Conservation (phyloP, 345 rosid species). For the Pseudoturritis turrita region DNA sequence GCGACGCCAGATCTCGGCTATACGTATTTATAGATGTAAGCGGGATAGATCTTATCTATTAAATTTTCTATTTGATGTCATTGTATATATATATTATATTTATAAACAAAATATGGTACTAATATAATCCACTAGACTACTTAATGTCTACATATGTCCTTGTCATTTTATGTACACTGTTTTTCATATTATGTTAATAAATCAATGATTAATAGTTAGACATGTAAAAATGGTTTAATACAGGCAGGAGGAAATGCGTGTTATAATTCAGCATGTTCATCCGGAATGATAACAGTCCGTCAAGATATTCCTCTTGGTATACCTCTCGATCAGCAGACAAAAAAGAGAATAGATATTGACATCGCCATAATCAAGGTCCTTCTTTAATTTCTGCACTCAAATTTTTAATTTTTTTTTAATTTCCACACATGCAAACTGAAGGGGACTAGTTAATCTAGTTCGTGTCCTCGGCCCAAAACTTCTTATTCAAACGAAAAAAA, state of each 20-base stretch:
- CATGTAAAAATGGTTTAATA: not conserved
- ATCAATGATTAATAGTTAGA: not conserved
- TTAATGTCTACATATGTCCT: too few relatives aligned
- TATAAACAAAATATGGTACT: too few relatives aligned
- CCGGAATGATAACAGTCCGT: not conserved
- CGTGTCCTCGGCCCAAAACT: too few relatives aligned
- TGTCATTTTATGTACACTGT: too few relatives aligned
- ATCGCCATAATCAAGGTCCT: not conserved
- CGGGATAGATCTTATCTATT: not conserved
- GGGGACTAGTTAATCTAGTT: too few relatives aligned
- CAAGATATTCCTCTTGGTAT: not conserved
- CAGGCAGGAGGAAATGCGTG: not conserved
- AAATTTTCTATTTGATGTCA: too few relatives aligned
- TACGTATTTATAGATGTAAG: not conserved
- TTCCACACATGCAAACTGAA: not conserved
- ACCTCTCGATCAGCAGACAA: too few relatives aligned
- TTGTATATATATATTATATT: too few relatives aligned
- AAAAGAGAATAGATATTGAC: not conserved
- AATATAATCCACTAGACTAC: too few relatives aligned
- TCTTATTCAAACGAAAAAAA: too few relatives aligned
- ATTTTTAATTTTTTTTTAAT: not conserved
- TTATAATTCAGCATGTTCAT: not conserved
- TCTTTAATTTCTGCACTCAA: not conserved
- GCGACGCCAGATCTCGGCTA: not conserved
- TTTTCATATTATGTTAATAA: not conserved